A percentile compares a stretch with the other conserved stretches of the same genome.
Conservation (phyloP, 192 early-diverging fungal genomes). For the Backusella circina region DNA sequence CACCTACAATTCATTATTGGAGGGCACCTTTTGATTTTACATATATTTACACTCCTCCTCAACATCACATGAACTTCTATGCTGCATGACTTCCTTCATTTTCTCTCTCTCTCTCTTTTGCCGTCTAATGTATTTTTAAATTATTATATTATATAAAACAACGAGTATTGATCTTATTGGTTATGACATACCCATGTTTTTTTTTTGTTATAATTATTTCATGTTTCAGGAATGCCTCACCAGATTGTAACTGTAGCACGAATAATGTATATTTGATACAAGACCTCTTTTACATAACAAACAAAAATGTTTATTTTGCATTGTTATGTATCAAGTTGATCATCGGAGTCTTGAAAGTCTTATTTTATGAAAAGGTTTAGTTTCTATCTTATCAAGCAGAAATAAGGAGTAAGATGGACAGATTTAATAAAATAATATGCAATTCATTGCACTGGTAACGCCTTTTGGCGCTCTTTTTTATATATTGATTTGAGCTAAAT, state of each 20-base stretch:
- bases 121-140: background rate
- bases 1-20: background rate
- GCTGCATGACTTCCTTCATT: background rate
- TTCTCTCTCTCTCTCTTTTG: background rate
- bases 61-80: conserved; percentile 1
- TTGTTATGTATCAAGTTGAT: background rate
- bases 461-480: background rate
- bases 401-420: no score
- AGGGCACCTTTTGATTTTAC: conserved; percentile 5
- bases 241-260: background rate
- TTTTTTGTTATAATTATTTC: background rate
- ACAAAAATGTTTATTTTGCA: background rate
- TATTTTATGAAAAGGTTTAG: background rate
- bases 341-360: background rate
- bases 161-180: background rate
- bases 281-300: background rate
- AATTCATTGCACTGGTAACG: background rate
- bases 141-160: background rate
- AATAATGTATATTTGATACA: background rate
- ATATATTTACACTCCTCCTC: background rate
- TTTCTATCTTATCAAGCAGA: background rate
- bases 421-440: background rate
- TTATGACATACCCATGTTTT: background rate
- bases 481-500: background rate
- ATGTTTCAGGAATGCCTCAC: background rate